Base-by-base conservation (phyloP, 345 rosid genomes). In the Bruguiera gymnorhiza region DNA sequence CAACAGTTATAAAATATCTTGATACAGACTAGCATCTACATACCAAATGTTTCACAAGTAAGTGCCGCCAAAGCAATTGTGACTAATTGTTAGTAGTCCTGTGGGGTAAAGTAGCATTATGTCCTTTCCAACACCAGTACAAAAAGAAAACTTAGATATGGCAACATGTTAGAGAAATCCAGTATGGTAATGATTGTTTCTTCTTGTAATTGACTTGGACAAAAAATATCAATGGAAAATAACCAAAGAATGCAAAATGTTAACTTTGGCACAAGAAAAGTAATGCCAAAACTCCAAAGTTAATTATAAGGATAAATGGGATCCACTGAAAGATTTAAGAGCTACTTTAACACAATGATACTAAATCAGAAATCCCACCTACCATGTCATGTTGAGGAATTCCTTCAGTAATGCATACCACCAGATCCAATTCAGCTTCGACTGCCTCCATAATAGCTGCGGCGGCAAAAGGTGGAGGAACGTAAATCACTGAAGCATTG, bases 371-470 rank as follows among this genome's bases (percentile, higher is more conserved):
- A 39, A 66, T 46, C 29, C 8, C 27, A 53, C 19, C 63, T 83
- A 91, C 98, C 98, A 94, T 94, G 76, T 94, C 98, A 70, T 91
- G 97, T 68, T 91, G 97, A 75, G 98, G 98, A 63, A 91, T 89
- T 69, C 97, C 98, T 82, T 94, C 98, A 0, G 98, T 91, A 48
- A 91, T 89, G 79, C 98, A 94, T 58, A 94, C 98, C 54, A 88
- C 79, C 63, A 94, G 95, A 82, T 91, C 97, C 75, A 94, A 63
- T 50, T 94, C 97, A 74, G 99, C 97, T 57, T 87, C 89, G 79
- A 92, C 63, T 6, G 93, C 97, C 82, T 95, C 99, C 99, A 95
- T 82, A 39, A 95, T 85, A 52, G 99, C 99, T 18, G 97, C 97
- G 6, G 99, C 97, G 18, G 97, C 99, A 71, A 95, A 95, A 16